Evolutionary conservation across 495 filamentous ascomycete species (phyloP), one percentile per base, ranked within the genome.

Genomic region (Neurospora sp.): DNA sequence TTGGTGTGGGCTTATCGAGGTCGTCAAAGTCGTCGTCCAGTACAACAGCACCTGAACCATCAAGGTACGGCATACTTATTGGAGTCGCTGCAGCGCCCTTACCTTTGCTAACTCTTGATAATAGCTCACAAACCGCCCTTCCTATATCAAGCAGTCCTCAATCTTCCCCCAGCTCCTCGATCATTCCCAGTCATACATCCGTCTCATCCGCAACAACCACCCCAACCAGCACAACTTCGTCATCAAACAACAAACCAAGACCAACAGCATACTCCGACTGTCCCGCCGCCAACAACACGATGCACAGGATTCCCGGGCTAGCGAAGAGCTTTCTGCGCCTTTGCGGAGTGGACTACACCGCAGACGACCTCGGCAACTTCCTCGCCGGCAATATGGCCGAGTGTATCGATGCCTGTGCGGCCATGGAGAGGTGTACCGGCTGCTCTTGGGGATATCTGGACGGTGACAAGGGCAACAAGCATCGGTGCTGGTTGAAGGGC

Each of bases 391-490:
- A 72, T 72, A 81, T 84, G 76, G 73, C 79, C 40, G 83, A 84
- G n/a, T 86, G 85, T 72, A 84, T 86, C 74, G 72, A 83, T 62
- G 80, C 74, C 71, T 86, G 85, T 72, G 84, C 84, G 2, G 79
- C 78, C 7, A 80, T 79, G 17, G 72, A 75, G 69, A 77, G 77
- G 38, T 86, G 85, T 72, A 84, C 82, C 0, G 84, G 79, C 13
- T 83, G 80, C 40, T 77, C 78, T 3, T 86, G 85, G 85, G 85
- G 85, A 0, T 80, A 78, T 45, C 66, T 85, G 8, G 70, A 78
- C 5, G 84, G 83, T 2, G 85, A 86, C 71, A 62, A 69, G 2
- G 82, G 80, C 1, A 73, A 73, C 4, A 74, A 77, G 28, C 81
- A 84, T 42, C 81, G 80, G 4, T 86, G 85, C 72, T 86, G 79